Evolutionary conservation across 257 asterid genomes (phyloP).

Genomic region (Coffea canephora): DNA sequence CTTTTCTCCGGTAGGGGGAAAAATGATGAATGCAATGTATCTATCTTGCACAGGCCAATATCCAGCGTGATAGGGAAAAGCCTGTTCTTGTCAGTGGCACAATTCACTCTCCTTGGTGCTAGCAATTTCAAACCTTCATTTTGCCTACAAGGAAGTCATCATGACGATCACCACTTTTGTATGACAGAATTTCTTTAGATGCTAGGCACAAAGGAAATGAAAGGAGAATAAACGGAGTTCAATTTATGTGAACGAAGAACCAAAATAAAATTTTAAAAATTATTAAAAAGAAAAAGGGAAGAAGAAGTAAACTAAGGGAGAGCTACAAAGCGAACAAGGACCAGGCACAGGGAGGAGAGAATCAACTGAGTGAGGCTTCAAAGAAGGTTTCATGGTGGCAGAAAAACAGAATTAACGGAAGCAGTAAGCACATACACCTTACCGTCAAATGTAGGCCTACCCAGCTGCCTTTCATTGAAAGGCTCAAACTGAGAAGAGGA

Average conservation of each 20-base stretch:
- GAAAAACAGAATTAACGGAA: too few relatives aligned
- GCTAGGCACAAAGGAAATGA: not conserved
- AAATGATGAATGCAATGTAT: not conserved
- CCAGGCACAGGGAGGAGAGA: not conserved
- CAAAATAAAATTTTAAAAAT: not conserved
- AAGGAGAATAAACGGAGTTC: not conserved
- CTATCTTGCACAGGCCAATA: not conserved
- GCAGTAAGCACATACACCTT: not conserved
- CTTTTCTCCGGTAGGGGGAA: too few relatives aligned
- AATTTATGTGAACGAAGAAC: not conserved
- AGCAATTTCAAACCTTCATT: not conserved
- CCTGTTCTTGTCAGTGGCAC: not conserved
- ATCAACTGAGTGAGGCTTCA: too few relatives aligned
- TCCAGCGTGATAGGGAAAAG: not conserved
- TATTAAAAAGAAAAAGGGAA: too few relatives aligned
- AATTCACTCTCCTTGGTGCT: not conserved
- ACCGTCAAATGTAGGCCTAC: not conserved
- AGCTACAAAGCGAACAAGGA: not conserved
- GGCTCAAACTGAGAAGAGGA: not conserved
- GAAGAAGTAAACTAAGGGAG: not conserved
- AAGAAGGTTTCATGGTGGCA: too few relatives aligned
- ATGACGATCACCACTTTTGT: not conserved
- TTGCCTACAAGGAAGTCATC: too few relatives aligned
- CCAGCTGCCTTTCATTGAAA: not conserved
- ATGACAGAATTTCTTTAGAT: not conserved